phyloP scores from a whole-genome alignment of 2,329 filamentous ascomycete genomes.

The Chalaropsis thielavioides region DNA sequence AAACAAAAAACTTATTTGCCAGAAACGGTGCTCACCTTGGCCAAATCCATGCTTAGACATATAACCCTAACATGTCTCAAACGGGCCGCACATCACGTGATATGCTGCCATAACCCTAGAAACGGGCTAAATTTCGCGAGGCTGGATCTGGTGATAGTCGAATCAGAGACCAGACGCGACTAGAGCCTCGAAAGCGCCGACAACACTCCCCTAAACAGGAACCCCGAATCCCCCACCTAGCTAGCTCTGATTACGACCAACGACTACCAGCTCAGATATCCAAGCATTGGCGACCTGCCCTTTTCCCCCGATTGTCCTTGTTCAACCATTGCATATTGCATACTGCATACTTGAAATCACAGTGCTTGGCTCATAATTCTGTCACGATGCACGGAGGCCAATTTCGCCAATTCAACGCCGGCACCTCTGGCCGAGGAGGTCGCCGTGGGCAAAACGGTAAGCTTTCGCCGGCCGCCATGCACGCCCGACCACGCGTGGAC shows the following conservation, averaged over 20 bases:
- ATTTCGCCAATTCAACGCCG: conserved; percentile 17
- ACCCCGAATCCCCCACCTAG: neutral
- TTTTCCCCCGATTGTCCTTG: neutral
- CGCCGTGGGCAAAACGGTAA: conserved; percentile 15
- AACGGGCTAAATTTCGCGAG: conserved; percentile 8
- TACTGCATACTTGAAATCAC: neutral
- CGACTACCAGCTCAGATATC: neutral
- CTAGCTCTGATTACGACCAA: neutral
- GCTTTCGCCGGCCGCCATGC: neutral
- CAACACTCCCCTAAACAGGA: neutral
- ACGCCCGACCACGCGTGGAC: too few species aligned
- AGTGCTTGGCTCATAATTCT: neutral
- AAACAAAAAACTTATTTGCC: too few species aligned
- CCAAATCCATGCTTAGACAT: too few species aligned
- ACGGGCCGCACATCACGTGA: neutral
- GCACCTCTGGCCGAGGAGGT: conserved; percentile 3
- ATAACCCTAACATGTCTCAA: neutral
- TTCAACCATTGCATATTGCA: neutral
- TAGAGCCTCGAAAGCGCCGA: neutral
- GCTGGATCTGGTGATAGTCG: conserved; percentile 4
- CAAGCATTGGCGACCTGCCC: neutral
- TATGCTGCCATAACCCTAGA: neutral
- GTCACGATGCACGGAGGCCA: conserved; percentile 15
- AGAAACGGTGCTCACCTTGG: too few species aligned
- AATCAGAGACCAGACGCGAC: neutral